These are phyloP conservation scores for Picochlorum sp. DNA, from an alignment of 139 green algal genomes.

Conservation along the genomic window DNA sequence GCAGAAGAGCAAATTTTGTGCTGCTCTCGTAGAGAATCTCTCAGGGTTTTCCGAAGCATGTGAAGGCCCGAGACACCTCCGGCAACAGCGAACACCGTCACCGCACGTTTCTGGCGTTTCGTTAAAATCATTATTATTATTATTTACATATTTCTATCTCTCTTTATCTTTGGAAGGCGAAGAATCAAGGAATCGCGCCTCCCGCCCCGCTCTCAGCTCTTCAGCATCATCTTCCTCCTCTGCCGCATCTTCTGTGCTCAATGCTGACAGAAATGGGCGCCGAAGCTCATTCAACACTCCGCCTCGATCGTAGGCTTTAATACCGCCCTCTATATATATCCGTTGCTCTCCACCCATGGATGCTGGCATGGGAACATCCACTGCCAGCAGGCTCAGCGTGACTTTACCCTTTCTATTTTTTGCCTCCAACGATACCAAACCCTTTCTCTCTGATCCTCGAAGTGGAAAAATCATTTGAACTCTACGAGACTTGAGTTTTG, in stretches of 20 bases:
- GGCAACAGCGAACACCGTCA: background rate
- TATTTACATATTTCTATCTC: background rate
- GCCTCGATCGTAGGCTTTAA: constrained; percentile 40
- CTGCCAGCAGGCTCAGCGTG: constrained; percentile 64
- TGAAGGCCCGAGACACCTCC: constrained; percentile 3
- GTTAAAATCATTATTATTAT: too few species aligned
- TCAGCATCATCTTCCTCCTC: constrained; percentile 14
- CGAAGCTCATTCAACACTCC: constrained; percentile 54
- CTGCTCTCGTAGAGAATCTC: constrained; percentile 4
- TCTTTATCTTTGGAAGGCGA: background rate
- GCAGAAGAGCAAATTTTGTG: background rate
- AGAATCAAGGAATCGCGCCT: background rate
- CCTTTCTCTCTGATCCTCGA: constrained; percentile 49
- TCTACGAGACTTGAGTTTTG: constrained; percentile 35
- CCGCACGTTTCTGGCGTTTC: background rate
- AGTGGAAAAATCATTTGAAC: constrained; percentile 75
- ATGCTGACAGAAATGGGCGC: constrained; percentile 40
- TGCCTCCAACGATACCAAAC: constrained; percentile 68
- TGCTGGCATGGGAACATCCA: constrained; percentile 47
- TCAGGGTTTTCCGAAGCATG: constrained; percentile 1
- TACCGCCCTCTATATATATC: constrained; percentile 52
- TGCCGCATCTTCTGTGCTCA: constrained; percentile 1
- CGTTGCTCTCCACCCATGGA: constrained; percentile 31
- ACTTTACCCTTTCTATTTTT: constrained; percentile 64
- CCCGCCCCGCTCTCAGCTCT: background rate